A percentile compares a stretch with the other conserved stretches of the same genome.
These are phyloP conservation scores for Botrytis cinerea DNA, from an alignment of 2,329 filamentous ascomycete species.

Conservation along the genomic window DNA sequence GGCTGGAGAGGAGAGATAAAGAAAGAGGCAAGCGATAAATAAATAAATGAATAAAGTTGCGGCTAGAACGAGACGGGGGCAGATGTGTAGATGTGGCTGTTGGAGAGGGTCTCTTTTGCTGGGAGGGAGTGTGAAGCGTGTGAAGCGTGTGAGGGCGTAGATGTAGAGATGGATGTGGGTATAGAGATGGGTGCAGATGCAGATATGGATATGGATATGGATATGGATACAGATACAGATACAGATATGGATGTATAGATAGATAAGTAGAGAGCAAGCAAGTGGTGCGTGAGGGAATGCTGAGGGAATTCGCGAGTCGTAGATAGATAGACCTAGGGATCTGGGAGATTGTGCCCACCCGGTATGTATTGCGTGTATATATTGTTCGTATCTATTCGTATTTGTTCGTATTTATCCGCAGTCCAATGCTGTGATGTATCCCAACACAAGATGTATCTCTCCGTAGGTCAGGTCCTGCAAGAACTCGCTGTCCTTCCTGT, in stretches of 20 bases:
- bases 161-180: background rate
- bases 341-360: too few relatives aligned
- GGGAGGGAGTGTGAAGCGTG: background rate
- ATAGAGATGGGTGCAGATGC: background rate
- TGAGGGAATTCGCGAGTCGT: background rate
- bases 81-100: background rate
- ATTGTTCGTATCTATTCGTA: background rate
- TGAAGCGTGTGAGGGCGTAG: too few relatives aligned
- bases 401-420: background rate
- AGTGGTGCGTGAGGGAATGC: too few relatives aligned
- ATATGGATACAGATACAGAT: background rate
- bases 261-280: background rate
- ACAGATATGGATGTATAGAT: background rate
- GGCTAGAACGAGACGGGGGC: background rate
- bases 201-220: background rate
- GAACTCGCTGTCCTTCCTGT: conserved; percentile 10
- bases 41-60: background rate
- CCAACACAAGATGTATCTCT: background rate
- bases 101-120: background rate
- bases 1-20: background rate
- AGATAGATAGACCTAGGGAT: background rate
- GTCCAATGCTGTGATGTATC: background rate
- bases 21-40: background rate
- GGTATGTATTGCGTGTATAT: background rate
- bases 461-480: background rate